A percentile compares a stretch with the other conserved stretches of the same genome.
Conservation (phyloP, 306 rosid genomes). For the Sindora glabra region DNA sequence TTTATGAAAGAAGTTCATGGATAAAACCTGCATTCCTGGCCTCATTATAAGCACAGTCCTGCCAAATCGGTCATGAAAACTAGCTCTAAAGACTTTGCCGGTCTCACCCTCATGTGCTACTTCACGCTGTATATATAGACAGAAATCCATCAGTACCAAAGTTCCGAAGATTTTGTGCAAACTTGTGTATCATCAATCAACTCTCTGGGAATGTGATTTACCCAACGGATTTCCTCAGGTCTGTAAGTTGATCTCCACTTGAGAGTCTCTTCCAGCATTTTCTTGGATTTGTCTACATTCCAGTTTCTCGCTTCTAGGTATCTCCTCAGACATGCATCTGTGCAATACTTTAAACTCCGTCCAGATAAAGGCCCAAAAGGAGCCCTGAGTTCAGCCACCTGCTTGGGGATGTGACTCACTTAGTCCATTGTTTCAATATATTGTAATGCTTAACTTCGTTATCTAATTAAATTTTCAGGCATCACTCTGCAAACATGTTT, state of each 20-base stretch:
- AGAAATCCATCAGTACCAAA: not conserved
- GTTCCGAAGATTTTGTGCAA: not conserved
- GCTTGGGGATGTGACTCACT: constrained; percentile 7
- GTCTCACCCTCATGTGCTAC: constrained; percentile 93
- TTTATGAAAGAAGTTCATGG: too few species aligned
- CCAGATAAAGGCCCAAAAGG: constrained; percentile 61
- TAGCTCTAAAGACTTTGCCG: constrained; percentile 76
- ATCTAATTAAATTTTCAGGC: not conserved
- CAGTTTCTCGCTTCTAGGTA: constrained; percentile 79
- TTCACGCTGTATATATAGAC: constrained; percentile 41
- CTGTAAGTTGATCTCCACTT: constrained; percentile 75
- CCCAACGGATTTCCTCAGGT: constrained; percentile 97
- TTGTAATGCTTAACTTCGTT: too few species aligned
- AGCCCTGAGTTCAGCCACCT: constrained; percentile 65
- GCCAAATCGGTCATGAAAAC: constrained; percentile 65
- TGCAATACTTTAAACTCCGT: constrained; percentile 58
- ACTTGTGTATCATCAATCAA: not conserved
- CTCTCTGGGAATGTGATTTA: constrained; percentile 23
- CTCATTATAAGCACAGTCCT: constrained; percentile 84
- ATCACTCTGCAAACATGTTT: not conserved
- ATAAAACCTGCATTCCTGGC: constrained; percentile 68
- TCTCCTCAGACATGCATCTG: constrained; percentile 68
- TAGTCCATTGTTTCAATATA: not conserved
- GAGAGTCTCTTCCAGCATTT: constrained; percentile 73
- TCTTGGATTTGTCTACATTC: constrained; percentile 73